phyloP scores from a whole-genome alignment of 768 basidiomycete genomes.

The Amanita subjunquillea region DNA sequence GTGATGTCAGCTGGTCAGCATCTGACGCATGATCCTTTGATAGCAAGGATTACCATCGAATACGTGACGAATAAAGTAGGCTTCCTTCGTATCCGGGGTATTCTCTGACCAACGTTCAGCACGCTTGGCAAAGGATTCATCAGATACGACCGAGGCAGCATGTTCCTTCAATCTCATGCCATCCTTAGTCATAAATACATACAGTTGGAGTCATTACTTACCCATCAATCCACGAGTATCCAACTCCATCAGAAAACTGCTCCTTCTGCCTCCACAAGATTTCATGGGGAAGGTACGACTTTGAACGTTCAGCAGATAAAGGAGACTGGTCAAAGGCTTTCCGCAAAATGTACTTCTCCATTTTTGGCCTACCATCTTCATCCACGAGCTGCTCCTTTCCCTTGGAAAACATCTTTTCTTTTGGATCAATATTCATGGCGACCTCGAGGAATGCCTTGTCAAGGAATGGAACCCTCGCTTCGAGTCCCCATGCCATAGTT shows the following conservation, averaged over 20 bases:
- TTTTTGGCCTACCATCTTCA: conserved; percentile 77
- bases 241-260: conserved; percentile 98
- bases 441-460: conserved; percentile 95
- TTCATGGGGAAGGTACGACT: conserved; percentile 88
- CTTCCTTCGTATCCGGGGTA: conserved; percentile 94
- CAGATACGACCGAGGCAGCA: conserved; percentile 63
- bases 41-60: conserved; percentile 57
- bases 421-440: conserved; percentile 82
- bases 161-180: conserved; percentile 64
- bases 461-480: conserved; percentile 97
- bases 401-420: conserved; percentile 84
- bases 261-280: conserved; percentile 99
- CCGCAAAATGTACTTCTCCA: conserved; percentile 98
- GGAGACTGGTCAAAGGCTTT: conserved; percentile 90
- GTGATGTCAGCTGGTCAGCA: background rate
- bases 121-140: conserved; percentile 69
- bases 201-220: conserved; percentile 19
- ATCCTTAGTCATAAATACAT: conserved; percentile 1
- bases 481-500: conserved; percentile 99
- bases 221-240: conserved; percentile 99
- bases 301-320: background rate
- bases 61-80: conserved; percentile 83
- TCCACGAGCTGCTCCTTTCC: conserved; percentile 67
- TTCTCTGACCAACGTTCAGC: conserved; percentile 67
- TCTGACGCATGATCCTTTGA: background rate